A percentile compares a stretch with the other conserved stretches of the same genome.
Conservation (phyloP, 495 filamentous ascomycete genomes). For the Bathelium albidoporum region DNA sequence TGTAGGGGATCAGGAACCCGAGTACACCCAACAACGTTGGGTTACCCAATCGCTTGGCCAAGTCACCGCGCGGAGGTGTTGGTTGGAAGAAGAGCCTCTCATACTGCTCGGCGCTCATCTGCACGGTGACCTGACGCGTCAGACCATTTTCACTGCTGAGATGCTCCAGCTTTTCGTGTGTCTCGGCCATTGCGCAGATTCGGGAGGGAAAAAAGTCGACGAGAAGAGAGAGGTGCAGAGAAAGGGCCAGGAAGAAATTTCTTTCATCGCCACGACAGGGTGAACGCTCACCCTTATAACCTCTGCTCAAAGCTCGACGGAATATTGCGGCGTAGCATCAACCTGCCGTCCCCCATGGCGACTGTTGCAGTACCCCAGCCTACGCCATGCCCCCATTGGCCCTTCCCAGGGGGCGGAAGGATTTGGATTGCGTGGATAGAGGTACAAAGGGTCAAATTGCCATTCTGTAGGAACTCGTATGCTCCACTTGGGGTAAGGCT, state of each 20-base stretch:
- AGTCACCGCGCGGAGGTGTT: slow-evolving; percentile 13
- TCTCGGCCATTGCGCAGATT: neutral
- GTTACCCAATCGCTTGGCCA: slow-evolving; percentile 21
- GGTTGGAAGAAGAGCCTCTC: slow-evolving; percentile 22
- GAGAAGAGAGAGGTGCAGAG: neutral
- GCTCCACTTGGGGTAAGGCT: no score
- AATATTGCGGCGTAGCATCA: neutral
- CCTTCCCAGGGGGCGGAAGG: no score
- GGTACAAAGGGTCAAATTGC: neutral
- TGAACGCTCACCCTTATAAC: neutral
- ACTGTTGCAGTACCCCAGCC: no score
- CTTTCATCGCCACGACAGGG: neutral
- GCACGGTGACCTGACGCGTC: slow-evolving; percentile 15
- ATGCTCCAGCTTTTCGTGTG: neutral
- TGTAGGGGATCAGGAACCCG: slow-evolving; percentile 19
- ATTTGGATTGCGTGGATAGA: no score
- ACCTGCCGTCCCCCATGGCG: slow-evolving; percentile 5
- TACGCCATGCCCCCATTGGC: no score
- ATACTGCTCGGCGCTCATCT: slow-evolving; percentile 17
- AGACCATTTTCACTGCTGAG: slow-evolving; percentile 5
- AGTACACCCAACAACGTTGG: slow-evolving; percentile 20
- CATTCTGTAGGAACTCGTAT: neutral
- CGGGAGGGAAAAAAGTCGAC: neutral
- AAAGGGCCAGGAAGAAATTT: neutral
- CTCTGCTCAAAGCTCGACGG: neutral